Evolutionary conservation across 305 asterid genomes (phyloP), one percentile per base, ranked within the genome.

Genomic region (Ilex paraguariensis): DNA sequence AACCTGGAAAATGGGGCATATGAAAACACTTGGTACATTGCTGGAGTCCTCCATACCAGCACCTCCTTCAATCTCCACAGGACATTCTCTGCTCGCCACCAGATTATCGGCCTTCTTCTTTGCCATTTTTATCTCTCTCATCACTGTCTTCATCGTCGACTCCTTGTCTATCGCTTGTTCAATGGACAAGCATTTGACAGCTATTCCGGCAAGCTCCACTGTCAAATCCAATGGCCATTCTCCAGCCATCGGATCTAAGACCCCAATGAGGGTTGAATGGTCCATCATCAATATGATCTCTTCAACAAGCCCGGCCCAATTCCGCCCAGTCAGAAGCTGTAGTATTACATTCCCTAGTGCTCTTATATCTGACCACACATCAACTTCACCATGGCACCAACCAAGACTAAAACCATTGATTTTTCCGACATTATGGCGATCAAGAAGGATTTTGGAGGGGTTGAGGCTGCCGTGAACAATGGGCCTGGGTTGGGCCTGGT

Each of bases 171-270:
- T 21, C 1, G 28, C 28, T 21, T 21, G 28, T 21, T 52, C 60
- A 13, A 63, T 44, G n/a, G 74, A 65, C 62, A 79, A 69, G 51
- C 95, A 84, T 64, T 63, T 64, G 39, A 61, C 58, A 13, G 91
- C 90, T 55, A 82, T 84, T 33, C 73, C 62, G 31, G 72, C 82
- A 55, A 88, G 84, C 51, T 84, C 85, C 52, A 70, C 57, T 13
- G 85, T 88, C 80, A 88, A 70, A 54, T 79, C 88, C 80, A 64
- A 16, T 3, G 95, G 91, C 95, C 95, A 88, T 49, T 71, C 73
- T 50, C 87, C 88, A 2, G 79, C 84, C 56, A 53, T 66, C 60
- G 58, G 62, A 72, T 82, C 88, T 60, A 81, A 63, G 30, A 71
- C 64, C 13, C 40, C 75, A 31, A 58, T 39, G 10, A 69, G 70